Evolutionary conservation across 208 protist genomes (phyloP).

Genomic region (Trypanosoma brucei): DNA sequence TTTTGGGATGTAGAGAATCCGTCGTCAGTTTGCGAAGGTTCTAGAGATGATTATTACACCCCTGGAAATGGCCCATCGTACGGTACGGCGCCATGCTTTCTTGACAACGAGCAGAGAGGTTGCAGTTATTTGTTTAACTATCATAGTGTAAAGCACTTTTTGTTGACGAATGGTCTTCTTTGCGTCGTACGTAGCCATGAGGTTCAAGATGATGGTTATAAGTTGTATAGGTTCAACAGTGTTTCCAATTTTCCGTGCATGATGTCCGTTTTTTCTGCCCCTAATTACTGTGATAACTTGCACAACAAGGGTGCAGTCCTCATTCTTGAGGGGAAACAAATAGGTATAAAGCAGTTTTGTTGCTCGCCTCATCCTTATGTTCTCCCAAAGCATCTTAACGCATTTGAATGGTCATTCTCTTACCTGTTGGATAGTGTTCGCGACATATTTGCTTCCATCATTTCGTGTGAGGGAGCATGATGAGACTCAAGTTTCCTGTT

Average conservation of each 20-base stretch:
- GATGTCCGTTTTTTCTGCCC: conserved; percentile 97
- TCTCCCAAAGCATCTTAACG: conserved; percentile 49
- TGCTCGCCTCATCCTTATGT: conserved; percentile 71
- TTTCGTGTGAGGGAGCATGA: background rate
- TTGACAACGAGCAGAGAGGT: conserved; percentile 64
- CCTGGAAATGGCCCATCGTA: conserved; percentile 46
- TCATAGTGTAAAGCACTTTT: conserved; percentile 81
- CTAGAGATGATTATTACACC: conserved; percentile 49
- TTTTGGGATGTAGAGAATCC: conserved; percentile 89
- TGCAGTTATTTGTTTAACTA: conserved; percentile 86
- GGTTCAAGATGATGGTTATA: conserved; percentile 89
- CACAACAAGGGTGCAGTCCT: conserved; percentile 96
- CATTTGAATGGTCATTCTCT: conserved; percentile 71
- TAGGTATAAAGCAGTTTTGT: conserved; percentile 90
- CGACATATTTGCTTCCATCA: conserved; percentile 22
- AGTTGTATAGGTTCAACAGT: conserved; percentile 89
- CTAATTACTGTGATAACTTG: conserved; percentile 97
- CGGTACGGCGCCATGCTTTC: conserved; percentile 56
- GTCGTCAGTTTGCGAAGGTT: conserved; percentile 79
- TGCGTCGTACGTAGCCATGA: conserved; percentile 96
- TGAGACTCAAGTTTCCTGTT: background rate
- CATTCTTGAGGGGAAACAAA: conserved; percentile 57
- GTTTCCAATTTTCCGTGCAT: conserved; percentile 93
- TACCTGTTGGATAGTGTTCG: conserved; percentile 55
- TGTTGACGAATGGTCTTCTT: conserved; percentile 93